Evolutionary conservation across 768 basidiomycete species (phyloP), one percentile per base, ranked within the genome.

Genomic region (Rhizopogon sp.): DNA sequence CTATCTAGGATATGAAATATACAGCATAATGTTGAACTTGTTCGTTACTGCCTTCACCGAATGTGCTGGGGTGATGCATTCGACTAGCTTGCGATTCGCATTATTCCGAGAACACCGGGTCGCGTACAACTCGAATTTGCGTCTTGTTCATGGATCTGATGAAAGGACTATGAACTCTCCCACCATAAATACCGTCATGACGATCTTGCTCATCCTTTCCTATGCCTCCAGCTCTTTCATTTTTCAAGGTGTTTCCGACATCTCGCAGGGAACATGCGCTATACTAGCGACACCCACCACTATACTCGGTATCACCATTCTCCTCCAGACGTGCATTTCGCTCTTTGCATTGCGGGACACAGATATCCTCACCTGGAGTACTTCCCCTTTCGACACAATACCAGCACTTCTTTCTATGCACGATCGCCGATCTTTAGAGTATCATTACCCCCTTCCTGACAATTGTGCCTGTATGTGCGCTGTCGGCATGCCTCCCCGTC

Each of bases 341-440:
- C 29, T 53, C 17, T 52, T 33, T 9, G 56, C 39, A 5, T 28
- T 58, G 13, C 45, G 14, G 13, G 22, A 13, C 8, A 51, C 57
- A 25, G 20, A 31, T 22, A 50, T 58, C 16, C 17, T 58, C 5
- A 58, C 57, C 6, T 58, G 57, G 57, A 58, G 54, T 25, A 39
- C 57, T 39, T 58, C 57, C 3, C 43, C 57, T 10, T 25, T 58
- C 16, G 44, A 44, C 10, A 46, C 25, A 3, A 39, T 41, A 17
- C 54, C 57, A 29, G 57, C 54, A 6, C 17, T 58, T 39, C 25
- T 58, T 43, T 39, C 39, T n/a, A 39, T 39, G 39, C 39, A 39
- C 16, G 39, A 39, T 16, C 39, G 7, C 7, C 39, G 7, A 16
- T 39, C 16, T n/a, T 39, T n/a, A 7, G 39, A n/a, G 39, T 16